phyloP scores from a whole-genome alignment of 2,329 filamentous ascomycete species.

The Penicillium fuscoglaucum region DNA sequence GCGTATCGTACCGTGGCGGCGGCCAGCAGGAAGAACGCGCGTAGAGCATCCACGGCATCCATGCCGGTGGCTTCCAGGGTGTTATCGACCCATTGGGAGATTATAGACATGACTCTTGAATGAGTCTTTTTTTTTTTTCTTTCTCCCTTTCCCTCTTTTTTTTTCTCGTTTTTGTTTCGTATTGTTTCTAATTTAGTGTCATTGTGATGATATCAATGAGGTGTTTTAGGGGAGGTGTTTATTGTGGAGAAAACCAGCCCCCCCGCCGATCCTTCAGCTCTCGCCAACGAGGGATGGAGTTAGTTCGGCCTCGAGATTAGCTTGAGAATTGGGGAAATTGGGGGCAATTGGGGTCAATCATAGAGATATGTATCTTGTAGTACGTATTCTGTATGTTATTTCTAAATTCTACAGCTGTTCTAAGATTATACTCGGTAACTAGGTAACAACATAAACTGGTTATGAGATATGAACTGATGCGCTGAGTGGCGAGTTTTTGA shows the following conservation, averaged over 20 bases:
- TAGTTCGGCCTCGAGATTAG: constrained; percentile 2
- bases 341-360: neutral
- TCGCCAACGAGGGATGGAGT: constrained; percentile 1
- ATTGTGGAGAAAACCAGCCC: constrained; percentile 8
- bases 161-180: neutral
- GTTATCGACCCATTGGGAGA: constrained; percentile 16
- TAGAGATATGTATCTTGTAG: neutral
- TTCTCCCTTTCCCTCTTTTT: neutral
- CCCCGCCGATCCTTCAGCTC: constrained; percentile 5
- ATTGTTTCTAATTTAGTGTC: neutral
- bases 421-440: too few relatives aligned
- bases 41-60: constrained; percentile 34
- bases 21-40: constrained; percentile 41
- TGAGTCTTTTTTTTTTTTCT: neutral
- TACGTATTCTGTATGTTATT: neutral
- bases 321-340: neutral
- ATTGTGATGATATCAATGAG: constrained; percentile 2
- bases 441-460: neutral
- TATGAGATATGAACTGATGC: neutral
- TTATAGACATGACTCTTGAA: constrained; percentile 10
- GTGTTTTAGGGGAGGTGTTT: constrained; percentile 3
- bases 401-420: too few relatives aligned
- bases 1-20: constrained; percentile 39
- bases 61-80: constrained; percentile 17
- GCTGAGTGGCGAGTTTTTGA: neutral